These are phyloP conservation scores for Suillus ampliporus DNA, from an alignment of 768 basidiomycete species.

Conservation along the genomic window DNA sequence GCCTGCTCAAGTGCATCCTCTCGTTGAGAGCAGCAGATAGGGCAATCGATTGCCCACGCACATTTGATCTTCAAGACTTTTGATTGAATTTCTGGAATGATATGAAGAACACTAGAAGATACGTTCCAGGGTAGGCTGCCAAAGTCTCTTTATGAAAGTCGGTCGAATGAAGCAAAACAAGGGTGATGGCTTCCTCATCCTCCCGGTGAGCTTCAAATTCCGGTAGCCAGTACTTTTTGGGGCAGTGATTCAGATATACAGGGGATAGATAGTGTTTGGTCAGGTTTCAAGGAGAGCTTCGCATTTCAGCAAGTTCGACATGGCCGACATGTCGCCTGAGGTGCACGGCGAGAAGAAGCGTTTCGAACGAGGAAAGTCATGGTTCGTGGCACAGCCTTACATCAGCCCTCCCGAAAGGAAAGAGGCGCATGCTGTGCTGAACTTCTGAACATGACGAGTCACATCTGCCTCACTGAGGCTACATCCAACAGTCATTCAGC, in stretches of 20 bases:
- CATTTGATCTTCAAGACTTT: slow-evolving; percentile 28
- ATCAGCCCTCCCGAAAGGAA: too few relatives aligned
- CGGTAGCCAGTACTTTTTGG: slow-evolving; percentile 61
- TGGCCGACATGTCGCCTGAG: not conserved
- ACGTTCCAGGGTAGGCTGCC: slow-evolving; percentile 62
- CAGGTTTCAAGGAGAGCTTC: slow-evolving; percentile 44
- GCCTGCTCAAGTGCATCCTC: slow-evolving; percentile 44
- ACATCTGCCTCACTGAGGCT: too few relatives aligned
- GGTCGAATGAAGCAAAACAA: slow-evolving; percentile 70
- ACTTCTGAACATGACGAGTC: too few relatives aligned
- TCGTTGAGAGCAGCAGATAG: slow-evolving; percentile 63
- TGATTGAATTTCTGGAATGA: not conserved
- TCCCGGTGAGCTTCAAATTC: slow-evolving; percentile 41
- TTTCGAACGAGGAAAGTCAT: too few relatives aligned
- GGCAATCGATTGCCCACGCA: slow-evolving; percentile 74
- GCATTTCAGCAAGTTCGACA: slow-evolving; percentile 23
- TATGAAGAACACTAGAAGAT: slow-evolving; percentile 46
- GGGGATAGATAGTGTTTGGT: slow-evolving; percentile 49
- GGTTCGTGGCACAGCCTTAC: too few relatives aligned
- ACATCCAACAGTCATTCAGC: too few relatives aligned
- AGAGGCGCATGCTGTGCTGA: too few relatives aligned
- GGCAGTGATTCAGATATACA: slow-evolving; percentile 57
- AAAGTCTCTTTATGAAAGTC: slow-evolving; percentile 79
- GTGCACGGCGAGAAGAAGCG: too few relatives aligned
- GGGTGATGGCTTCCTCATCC: slow-evolving; percentile 54